These are phyloP conservation scores for Aspergillus sp. DNA, from an alignment of 2,329 filamentous ascomycete genomes.

Conservation along the genomic window DNA sequence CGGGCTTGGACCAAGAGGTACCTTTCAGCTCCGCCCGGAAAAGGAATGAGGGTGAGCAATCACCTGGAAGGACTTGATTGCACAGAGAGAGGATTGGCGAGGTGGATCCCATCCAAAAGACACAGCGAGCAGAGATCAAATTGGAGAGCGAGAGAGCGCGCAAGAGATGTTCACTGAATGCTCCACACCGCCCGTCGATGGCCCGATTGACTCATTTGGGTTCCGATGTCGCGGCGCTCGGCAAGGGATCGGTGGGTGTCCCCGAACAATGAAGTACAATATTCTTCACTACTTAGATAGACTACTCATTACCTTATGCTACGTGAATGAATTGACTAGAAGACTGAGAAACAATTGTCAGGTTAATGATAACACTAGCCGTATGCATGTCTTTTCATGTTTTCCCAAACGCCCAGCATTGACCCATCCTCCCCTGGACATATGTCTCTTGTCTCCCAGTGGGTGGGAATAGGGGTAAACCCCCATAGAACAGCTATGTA, in stretches of 20 bases:
- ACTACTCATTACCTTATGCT: too few relatives aligned
- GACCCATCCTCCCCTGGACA: too few relatives aligned
- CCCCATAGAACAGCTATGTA: not conserved
- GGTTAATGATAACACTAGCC: too few relatives aligned
- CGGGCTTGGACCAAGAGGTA: not conserved
- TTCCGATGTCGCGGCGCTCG: slow-evolving; percentile 15
- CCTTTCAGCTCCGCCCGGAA: slow-evolving; percentile 2
- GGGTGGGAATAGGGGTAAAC: not conserved
- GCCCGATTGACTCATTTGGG: slow-evolving; percentile 20
- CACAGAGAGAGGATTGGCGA: not conserved
- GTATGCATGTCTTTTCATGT: too few relatives aligned
- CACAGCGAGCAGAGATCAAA: not conserved
- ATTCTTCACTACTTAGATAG: too few relatives aligned
- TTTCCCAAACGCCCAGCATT: too few relatives aligned
- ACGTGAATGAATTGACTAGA: too few relatives aligned
- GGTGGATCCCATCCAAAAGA: slow-evolving; percentile 1
- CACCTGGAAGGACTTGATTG: not conserved
- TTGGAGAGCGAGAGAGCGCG: not conserved
- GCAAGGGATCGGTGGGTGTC: not conserved
- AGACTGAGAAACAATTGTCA: too few relatives aligned
- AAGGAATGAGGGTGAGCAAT: not conserved
- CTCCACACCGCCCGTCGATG: not conserved
- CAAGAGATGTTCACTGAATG: not conserved
- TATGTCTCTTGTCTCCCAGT: not conserved
- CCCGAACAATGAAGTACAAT: too few relatives aligned